Conservation (phyloP, 23 red algal species). For the Gracilaria caudata region DNA sequence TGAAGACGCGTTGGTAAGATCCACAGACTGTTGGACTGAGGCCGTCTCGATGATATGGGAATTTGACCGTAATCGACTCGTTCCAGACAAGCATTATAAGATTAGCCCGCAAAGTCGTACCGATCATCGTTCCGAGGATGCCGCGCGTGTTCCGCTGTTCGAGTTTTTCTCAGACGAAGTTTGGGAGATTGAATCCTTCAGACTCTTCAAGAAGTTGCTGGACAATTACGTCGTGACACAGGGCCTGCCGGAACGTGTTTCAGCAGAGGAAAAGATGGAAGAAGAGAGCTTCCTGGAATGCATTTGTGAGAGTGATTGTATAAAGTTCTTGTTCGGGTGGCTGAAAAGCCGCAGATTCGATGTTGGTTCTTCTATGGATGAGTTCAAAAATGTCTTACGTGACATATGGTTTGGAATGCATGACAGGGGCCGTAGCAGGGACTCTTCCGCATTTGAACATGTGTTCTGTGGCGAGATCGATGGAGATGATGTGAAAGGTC, state of each 20-base stretch:
- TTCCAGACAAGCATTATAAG: slow-evolving; percentile 33
- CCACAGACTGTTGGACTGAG: neutral
- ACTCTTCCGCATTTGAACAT: slow-evolving; percentile 76
- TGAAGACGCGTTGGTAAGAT: slow-evolving; percentile 32
- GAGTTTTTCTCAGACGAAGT: slow-evolving; percentile 38
- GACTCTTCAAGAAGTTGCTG: slow-evolving; percentile 47
- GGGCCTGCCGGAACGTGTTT: slow-evolving; percentile 56
- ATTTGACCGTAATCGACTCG: slow-evolving; percentile 69
- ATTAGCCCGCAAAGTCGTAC: slow-evolving; percentile 34
- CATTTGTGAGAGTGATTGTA: slow-evolving; percentile 32
- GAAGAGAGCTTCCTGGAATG: slow-evolving; percentile 49
- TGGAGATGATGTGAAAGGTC: slow-evolving; percentile 66
- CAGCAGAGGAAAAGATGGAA: slow-evolving; percentile 53
- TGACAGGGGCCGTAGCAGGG: slow-evolving; percentile 3
- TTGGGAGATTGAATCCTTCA: slow-evolving; percentile 57
- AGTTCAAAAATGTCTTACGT: slow-evolving; percentile 29
- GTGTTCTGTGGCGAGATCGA: slow-evolving; percentile 74
- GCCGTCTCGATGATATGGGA: slow-evolving; percentile 48
- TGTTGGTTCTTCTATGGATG: slow-evolving; percentile 15
- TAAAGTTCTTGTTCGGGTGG: slow-evolving; percentile 42
- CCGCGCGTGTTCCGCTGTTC: slow-evolving; percentile 64
- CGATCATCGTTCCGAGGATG: slow-evolving; percentile 36
- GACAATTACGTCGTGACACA: slow-evolving; percentile 67
- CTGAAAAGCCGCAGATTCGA: neutral
- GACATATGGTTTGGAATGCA: slow-evolving; percentile 68